Evolutionary conservation across 169 alveolate genomes (phyloP), one percentile per base, ranked within the genome.

Genomic region (Toxoplasma gondii): DNA sequence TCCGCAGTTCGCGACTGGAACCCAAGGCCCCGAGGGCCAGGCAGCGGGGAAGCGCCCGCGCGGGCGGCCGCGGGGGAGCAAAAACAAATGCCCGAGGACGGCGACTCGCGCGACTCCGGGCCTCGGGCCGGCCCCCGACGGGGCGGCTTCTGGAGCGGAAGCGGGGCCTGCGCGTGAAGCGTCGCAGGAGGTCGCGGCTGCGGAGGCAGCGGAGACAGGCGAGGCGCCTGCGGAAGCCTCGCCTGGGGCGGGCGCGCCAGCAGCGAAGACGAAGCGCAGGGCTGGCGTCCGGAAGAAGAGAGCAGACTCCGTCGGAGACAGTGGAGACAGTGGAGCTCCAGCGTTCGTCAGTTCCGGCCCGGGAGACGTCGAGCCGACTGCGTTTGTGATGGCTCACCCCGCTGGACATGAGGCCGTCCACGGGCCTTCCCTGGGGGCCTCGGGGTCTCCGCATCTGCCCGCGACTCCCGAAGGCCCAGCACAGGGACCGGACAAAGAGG

Each of bases 1-100:
- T 19, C 27, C 74, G 74, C 74, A 16, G 74, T 16, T 64, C 5
- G 34, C 74, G 74, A 49, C 58, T 49, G 58, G 58, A 49, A 12
- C 58, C 58, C 58, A 4, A 49, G 74, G 74, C 74, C 34, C 74
- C 74, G 74, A 27, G n/a, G 74, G 74, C 24, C 10, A 7, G 45
- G 86, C 44, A 1, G 49, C 43, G 39, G 39, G 27, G 44, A 78
- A 78, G 44, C 39, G 86, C 22, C 86, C 86, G 27, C 39, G 86
- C 29, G 86, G 86, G 12, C 39, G 86, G 43, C 86, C 86, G 44
- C 39, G 45, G 10, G 86, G 86, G 22, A 78, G 86, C 86, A 78
- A 78, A 78, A 38, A 78, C 45, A n/a, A 38, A 10, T n/a, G 5
- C n/a, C 86, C 86, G 22, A 41, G 86, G 44, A 64, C 84, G 2